phyloP scores from a whole-genome alignment of 306 rosid species.

The Arachis hypogaea region DNA sequence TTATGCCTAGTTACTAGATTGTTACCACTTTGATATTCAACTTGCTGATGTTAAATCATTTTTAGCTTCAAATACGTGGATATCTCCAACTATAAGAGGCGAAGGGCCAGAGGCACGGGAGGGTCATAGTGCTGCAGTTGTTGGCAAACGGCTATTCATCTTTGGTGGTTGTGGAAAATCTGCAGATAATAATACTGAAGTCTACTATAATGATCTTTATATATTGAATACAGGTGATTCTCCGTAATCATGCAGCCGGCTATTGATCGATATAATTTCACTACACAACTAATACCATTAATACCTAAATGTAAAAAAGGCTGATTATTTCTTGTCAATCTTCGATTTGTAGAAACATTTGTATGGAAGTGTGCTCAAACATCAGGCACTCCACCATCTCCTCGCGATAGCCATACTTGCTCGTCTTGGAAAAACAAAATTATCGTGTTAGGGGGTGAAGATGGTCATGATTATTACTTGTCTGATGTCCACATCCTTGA shows the following conservation, averaged over 20 bases:
- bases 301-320: constrained; percentile 23
- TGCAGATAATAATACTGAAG: constrained; percentile 60
- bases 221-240: constrained; percentile 84
- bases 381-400: constrained; percentile 87
- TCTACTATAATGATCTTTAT: constrained; percentile 88
- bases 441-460: constrained; percentile 94
- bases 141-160: constrained; percentile 79
- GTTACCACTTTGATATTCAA: constrained; percentile 9
- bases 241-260: constrained; percentile 27
- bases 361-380: constrained; percentile 86
- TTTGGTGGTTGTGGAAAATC: constrained; percentile 99
- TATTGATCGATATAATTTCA: constrained; percentile 21
- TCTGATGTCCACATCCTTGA: constrained; percentile 97
- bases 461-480: constrained; percentile 80
- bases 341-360: constrained; percentile 71
- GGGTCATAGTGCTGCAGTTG: constrained; percentile 91
- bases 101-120: constrained; percentile 96
- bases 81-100: constrained; percentile 77
- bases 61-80: constrained; percentile 81
- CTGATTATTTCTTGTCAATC: constrained; percentile 32
- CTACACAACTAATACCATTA: constrained; percentile 9
- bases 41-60: constrained; percentile 35
- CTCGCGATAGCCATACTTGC: constrained; percentile 97
- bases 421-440: constrained; percentile 89
- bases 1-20: not conserved